Evolutionary conservation across 1,284 basidiomycete species (phyloP), one percentile per base, ranked within the genome.

Genomic region (Malassezia caprae): DNA sequence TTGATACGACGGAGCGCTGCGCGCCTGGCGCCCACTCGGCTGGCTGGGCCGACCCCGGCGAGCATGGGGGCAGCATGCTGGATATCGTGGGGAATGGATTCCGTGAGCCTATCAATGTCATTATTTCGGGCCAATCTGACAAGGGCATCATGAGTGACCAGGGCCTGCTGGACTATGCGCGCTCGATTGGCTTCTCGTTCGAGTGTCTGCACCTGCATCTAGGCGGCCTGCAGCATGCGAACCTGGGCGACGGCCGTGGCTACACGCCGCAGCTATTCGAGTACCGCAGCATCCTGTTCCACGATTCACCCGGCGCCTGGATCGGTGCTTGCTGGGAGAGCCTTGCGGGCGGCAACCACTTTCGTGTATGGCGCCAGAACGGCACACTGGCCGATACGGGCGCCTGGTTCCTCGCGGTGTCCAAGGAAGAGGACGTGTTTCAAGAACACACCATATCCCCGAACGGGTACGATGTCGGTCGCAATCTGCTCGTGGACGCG

Each of bases 71-170:
- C 1, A 66, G 62, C 34, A 70, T 70, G 68, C 59, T 72, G 39
- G 69, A 72, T 45, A 48, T 23, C 78, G 81, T 51, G 70, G 77
- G 31, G 85, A 88, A 17, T 83, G 87, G 88, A 8, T 81, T 87
- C 51, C 87, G 88, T 37, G 91, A 96, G 76, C 91, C 90, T 3
- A 76, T 96, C 53, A 96, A 96, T 64, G 80, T 82, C 52, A 88
- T 96, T 69, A 77, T 96, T 28, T 85, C 86, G n/a, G 85, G 80
- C 23, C 79, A 84, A 41, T 93, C 89, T 1, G 87, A 90, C 65
- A 62, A 78, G 1, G 78, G 76, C 3, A 84, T 94, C 1, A 79
- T 94, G 39, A 80, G 82, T 13, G 82, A 86, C 64, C 76, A 78
- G 21, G 90, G 90, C 0, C 77, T 91, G 53, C 79, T 82, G 39